Percentiles rank a stretch among this genome's conserved stretches.
phyloP scores from a whole-genome alignment of 2,329 filamentous ascomycete genomes.

The Chaetomiaceae sp. region DNA sequence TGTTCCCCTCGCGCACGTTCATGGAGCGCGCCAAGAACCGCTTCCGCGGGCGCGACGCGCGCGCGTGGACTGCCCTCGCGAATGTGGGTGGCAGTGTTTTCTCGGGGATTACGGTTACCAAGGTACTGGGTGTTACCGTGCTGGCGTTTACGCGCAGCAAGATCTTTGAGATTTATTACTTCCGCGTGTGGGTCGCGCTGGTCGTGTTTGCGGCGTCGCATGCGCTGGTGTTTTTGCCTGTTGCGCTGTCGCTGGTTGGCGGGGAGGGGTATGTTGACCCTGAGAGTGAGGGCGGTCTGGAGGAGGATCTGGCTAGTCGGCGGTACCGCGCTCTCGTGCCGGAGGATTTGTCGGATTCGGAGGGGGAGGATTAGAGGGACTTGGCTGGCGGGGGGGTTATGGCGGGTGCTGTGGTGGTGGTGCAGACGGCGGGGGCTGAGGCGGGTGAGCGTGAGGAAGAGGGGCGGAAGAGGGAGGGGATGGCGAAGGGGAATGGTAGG shows the following conservation, averaged over 20 bases:
- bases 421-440: background rate
- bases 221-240: slow-evolving; percentile 85
- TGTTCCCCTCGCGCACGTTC: slow-evolving; percentile 78
- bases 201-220: slow-evolving; percentile 86
- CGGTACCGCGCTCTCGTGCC: slow-evolving; percentile 68
- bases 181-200: slow-evolving; percentile 89
- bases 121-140: slow-evolving; percentile 85
- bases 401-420: too few species aligned
- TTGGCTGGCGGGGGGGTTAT: too few species aligned
- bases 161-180: slow-evolving; percentile 99
- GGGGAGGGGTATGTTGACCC: slow-evolving; percentile 85
- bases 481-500: too few species aligned
- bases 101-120: slow-evolving; percentile 93
- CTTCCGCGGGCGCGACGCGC: slow-evolving; percentile 76
- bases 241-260: slow-evolving; percentile 78
- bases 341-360: slow-evolving; percentile 15
- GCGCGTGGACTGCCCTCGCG: slow-evolving; percentile 87
- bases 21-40: slow-evolving; percentile 75
- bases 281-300: slow-evolving; percentile 80
- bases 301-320: slow-evolving; percentile 78
- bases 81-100: slow-evolving; percentile 95
- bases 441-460: background rate
- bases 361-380: slow-evolving; percentile 13
- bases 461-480: too few species aligned
- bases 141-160: slow-evolving; percentile 93